Evolutionary conservation across 2,329 filamentous ascomycete genomes (phyloP).

Genomic region (Trichophyton schoenleinii): DNA sequence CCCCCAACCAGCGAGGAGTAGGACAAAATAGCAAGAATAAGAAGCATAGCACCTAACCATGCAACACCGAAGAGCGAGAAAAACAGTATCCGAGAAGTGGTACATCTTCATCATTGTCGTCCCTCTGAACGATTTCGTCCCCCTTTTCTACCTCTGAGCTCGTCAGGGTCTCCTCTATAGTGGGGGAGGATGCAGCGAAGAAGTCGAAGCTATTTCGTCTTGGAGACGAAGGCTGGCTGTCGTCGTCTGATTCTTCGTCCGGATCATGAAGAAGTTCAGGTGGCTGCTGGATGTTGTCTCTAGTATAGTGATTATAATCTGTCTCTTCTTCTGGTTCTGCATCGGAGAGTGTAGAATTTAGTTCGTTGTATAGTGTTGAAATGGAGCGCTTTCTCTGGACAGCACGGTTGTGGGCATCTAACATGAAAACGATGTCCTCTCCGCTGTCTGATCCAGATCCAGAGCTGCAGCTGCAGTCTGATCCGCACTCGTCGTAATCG

Average conservation of each 20-base stretch:
- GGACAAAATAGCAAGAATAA: neutral
- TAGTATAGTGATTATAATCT: conserved; percentile 52
- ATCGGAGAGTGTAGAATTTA: conserved; percentile 18
- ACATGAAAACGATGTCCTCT: conserved; percentile 4
- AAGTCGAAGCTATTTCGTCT: conserved; percentile 43
- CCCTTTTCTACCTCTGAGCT: neutral
- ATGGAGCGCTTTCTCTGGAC: neutral
- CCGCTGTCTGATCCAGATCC: neutral
- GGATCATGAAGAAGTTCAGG: conserved; percentile 60
- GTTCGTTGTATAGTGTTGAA: conserved; percentile 24
- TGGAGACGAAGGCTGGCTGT: conserved; percentile 59
- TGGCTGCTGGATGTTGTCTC: conserved; percentile 52
- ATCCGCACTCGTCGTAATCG: conserved; percentile 17
- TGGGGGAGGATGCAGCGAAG: conserved; percentile 34
- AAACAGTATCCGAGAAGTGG: neutral
- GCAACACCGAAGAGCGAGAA: neutral
- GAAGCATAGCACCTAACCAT: neutral
- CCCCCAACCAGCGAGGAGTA: neutral
- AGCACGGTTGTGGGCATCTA: conserved; percentile 1
- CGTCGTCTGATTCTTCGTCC: conserved; percentile 55
- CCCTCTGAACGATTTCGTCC: neutral
- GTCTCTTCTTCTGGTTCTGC: conserved; percentile 38
- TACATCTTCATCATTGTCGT: neutral
- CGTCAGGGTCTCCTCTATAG: neutral
- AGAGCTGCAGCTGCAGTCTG: conserved; percentile 6